Evolutionary conservation across 23 red algal species (phyloP).

Genomic region (Gracilaria gracilis): DNA sequence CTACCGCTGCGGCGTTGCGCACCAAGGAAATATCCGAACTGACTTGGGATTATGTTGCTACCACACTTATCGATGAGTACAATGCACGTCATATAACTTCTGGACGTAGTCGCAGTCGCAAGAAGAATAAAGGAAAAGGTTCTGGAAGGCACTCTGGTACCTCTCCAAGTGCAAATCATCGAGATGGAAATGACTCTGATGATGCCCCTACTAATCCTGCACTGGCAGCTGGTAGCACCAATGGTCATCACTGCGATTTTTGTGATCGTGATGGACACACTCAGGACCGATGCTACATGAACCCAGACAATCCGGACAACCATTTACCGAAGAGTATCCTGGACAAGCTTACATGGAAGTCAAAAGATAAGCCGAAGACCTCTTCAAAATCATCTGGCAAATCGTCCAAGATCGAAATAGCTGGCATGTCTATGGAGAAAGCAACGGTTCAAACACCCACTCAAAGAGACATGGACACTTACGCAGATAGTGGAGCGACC

Average conservation of each 20-base stretch:
- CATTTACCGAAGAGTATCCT: slow-evolving; percentile 21
- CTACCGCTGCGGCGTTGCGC: slow-evolving; percentile 25
- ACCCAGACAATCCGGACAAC: slow-evolving; percentile 44
- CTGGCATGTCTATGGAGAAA: slow-evolving; percentile 22
- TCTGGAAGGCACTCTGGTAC: too few species aligned
- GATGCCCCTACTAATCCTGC: not conserved
- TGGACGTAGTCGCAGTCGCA: not conserved
- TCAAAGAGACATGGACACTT: slow-evolving; percentile 6
- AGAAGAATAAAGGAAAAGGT: not conserved
- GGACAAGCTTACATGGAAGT: not conserved
- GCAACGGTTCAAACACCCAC: not conserved
- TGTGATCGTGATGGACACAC: slow-evolving; percentile 34
- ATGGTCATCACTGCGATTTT: not conserved
- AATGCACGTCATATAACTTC: not conserved
- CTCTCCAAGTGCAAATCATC: not conserved
- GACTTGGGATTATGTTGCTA: slow-evolving; percentile 36
- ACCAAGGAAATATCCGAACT: slow-evolving; percentile 30
- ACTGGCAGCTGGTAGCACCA: not conserved
- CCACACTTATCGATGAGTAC: slow-evolving; percentile 34
- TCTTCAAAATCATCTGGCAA: not conserved
- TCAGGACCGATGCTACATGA: slow-evolving; percentile 15
- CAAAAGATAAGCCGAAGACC: not conserved
- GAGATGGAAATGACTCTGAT: not conserved
- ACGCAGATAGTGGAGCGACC: slow-evolving; percentile 41
- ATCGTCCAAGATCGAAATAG: not conserved